phyloP scores from a whole-genome alignment of 163 green algal genomes.

The Coccomyxa subellipsoidea region DNA sequence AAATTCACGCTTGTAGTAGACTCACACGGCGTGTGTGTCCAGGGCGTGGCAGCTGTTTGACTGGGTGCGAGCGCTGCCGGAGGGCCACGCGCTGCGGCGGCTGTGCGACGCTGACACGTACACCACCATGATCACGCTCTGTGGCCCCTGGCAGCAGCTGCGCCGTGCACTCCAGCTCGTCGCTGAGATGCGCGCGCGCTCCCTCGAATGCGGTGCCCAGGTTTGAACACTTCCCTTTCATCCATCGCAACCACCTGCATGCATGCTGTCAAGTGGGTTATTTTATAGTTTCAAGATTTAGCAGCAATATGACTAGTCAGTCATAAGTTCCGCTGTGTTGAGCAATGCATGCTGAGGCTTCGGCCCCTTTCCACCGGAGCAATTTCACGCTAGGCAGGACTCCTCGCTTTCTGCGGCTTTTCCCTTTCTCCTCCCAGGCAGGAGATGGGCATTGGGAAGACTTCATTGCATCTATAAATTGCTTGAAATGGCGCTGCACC shows the following conservation, averaged over 20 bases:
- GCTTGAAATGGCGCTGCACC: too few species aligned
- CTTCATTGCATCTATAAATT: too few species aligned
- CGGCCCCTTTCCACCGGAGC: not conserved
- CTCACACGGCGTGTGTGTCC: too few species aligned
- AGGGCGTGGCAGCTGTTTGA: constrained; percentile 45
- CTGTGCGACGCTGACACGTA: constrained; percentile 27
- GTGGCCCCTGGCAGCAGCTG: constrained; percentile 35
- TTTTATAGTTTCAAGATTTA: not conserved
- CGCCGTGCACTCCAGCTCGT: constrained; percentile 26
- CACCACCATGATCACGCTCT: constrained; percentile 36
- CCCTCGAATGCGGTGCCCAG: constrained; percentile 20
- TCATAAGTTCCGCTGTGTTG: not conserved
- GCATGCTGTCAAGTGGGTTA: not conserved
- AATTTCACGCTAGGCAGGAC: not conserved
- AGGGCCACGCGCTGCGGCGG: constrained; percentile 10
- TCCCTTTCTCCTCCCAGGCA: too few species aligned
- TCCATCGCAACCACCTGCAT: not conserved
- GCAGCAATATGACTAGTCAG: not conserved
- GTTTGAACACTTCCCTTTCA: not conserved
- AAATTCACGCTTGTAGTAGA: too few species aligned
- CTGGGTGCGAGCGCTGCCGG: constrained; percentile 26
- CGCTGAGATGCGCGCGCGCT: constrained; percentile 22
- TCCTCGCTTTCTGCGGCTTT: too few species aligned
- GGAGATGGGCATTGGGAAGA: too few species aligned
- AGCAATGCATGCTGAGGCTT: not conserved